phyloP scores from a whole-genome alignment of 2,329 filamentous ascomycete genomes.

The Samsoniella hepiali region DNA sequence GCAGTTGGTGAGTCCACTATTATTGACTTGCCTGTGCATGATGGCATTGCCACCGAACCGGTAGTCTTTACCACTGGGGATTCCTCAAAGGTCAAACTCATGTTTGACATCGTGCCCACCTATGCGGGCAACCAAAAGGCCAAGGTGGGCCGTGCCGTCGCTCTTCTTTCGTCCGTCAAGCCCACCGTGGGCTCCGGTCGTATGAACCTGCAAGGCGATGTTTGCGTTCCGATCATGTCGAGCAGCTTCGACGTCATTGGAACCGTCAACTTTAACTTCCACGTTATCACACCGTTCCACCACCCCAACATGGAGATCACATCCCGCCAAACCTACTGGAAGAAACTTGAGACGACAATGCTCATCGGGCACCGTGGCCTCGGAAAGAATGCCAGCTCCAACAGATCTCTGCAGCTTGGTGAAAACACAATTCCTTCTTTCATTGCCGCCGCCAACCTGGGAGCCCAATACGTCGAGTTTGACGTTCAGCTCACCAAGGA shows the following conservation, averaged over 20 bases:
- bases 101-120: constrained; percentile 94
- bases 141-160: constrained; percentile 85
- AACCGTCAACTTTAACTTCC: constrained; percentile 92
- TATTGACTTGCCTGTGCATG: constrained; percentile 89
- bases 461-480: constrained; percentile 71
- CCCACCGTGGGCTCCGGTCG: constrained; percentile 78
- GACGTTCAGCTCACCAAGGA: constrained; percentile 99
- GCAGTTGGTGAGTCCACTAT: constrained; percentile 83
- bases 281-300: constrained; percentile 89
- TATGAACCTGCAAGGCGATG: constrained; percentile 89
- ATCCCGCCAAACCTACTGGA: constrained; percentile 93
- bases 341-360: constrained; percentile 85
- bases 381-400: constrained; percentile 83
- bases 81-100: constrained; percentile 74
- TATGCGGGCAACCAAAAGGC: constrained; percentile 88
- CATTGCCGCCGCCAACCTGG: constrained; percentile 90
- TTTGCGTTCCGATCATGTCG: constrained; percentile 86
- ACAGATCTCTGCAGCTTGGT: constrained; percentile 86
- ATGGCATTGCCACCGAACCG: constrained; percentile 89
- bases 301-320: constrained; percentile 93
- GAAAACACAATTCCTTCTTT: constrained; percentile 97
- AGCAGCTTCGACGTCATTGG: constrained; percentile 87
- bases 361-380: constrained; percentile 69
- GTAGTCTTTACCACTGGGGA: constrained; percentile 84
- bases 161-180: constrained; percentile 81